These are phyloP conservation scores for Discostella stelligeroides DNA, from an alignment of 108 stramenopile species.

Conservation along the genomic window DNA sequence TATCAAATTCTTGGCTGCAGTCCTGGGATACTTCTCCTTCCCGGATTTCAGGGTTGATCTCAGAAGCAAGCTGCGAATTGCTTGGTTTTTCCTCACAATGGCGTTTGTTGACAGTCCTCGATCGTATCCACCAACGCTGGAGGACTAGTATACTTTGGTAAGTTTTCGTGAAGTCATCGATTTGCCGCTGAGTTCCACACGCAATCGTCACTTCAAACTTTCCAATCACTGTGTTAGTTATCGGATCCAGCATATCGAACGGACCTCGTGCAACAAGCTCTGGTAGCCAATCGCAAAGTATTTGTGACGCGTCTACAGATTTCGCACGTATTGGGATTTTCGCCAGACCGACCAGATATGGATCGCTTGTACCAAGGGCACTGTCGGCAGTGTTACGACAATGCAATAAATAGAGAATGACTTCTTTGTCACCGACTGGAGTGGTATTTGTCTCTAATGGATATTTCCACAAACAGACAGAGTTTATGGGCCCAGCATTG, in stretches of 20 bases:
- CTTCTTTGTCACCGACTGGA: not conserved
- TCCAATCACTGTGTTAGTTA: constrained; percentile 21
- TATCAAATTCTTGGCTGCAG: constrained; percentile 13
- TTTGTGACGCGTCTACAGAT: not conserved
- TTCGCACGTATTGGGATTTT: constrained; percentile 9
- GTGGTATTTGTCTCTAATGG: constrained; percentile 12
- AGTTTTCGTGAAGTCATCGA: constrained; percentile 4
- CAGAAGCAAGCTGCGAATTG: not conserved
- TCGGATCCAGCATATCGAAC: constrained; percentile 32
- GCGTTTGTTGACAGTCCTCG: not conserved
- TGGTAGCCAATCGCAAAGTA: constrained; percentile 13
- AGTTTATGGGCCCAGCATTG: not conserved
- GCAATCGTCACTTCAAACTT: constrained; percentile 24
- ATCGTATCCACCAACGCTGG: constrained; percentile 31
- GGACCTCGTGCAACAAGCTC: constrained; percentile 11
- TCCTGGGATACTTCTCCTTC: not conserved
- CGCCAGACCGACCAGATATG: not conserved
- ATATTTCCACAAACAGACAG: constrained; percentile 16
- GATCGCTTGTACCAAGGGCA: not conserved
- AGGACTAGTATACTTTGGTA: not conserved
- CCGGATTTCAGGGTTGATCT: not conserved
- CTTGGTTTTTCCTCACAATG: too few relatives aligned
- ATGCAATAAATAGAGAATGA: constrained; percentile 14
- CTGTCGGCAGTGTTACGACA: not conserved
- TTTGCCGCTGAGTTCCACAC: constrained; percentile 23